phyloP scores from a whole-genome alignment of 441 rosid genomes.

The Breynia disticha region DNA sequence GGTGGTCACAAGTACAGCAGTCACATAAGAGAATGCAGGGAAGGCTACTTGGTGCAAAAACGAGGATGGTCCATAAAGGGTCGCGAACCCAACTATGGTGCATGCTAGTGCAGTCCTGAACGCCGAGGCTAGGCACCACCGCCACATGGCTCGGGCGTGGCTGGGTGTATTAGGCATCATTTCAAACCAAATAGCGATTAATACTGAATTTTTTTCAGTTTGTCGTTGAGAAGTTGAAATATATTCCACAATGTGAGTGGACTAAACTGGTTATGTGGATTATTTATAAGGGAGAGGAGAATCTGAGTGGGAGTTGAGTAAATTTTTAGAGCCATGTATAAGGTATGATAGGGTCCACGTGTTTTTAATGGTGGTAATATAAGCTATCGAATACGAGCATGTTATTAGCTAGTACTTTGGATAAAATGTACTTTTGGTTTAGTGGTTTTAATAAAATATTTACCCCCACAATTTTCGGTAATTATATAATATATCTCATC shows the following conservation, averaged over 20 bases:
- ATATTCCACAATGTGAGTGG: too few relatives aligned
- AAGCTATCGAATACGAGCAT: too few relatives aligned
- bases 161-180: constrained; percentile 12
- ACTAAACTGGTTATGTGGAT: background rate
- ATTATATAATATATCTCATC: too few relatives aligned
- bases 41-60: constrained; percentile 32
- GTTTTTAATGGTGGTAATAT: too few relatives aligned
- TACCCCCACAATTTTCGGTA: too few relatives aligned
- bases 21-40: constrained; percentile 65
- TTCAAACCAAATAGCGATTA: background rate
- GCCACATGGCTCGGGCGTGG: constrained; percentile 31
- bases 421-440: too few relatives aligned
- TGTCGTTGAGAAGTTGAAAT: too few relatives aligned
- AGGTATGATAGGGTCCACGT: constrained; percentile 1
- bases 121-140: constrained; percentile 44
- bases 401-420: too few relatives aligned
- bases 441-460: too few relatives aligned
- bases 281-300: constrained; percentile 5
- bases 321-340: constrained; percentile 12
- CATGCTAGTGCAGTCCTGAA: constrained; percentile 64
- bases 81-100: constrained; percentile 41
- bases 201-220: background rate
- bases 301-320: background rate
- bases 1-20: constrained; percentile 38
- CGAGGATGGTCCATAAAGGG: constrained; percentile 47